phyloP scores from a whole-genome alignment of 192 early-diverging fungal genomes.

The Rhizoclosmatium sp. region DNA sequence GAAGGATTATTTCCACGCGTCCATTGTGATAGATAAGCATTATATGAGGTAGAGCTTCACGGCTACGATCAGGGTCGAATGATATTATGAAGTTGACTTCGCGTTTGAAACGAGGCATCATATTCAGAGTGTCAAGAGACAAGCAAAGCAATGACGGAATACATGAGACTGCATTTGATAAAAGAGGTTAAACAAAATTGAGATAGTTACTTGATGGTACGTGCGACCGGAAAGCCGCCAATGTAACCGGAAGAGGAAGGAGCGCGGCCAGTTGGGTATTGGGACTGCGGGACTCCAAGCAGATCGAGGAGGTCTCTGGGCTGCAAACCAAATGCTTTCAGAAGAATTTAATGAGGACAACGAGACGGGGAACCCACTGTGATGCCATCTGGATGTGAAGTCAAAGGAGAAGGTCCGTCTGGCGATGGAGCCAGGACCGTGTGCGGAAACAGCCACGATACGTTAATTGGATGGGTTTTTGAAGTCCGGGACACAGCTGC shows the following conservation, averaged over 20 bases:
- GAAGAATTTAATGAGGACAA: not conserved
- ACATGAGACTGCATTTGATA: too few species aligned
- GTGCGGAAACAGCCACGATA: conserved; percentile 50
- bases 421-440: conserved; percentile 15
- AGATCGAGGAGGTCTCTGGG: conserved; percentile 26
- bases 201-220: not conserved
- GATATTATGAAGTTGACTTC: too few species aligned
- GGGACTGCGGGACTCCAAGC: conserved; percentile 14
- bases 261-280: conserved; percentile 36
- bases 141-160: too few species aligned
- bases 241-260: conserved; percentile 27
- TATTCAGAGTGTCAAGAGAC: too few species aligned
- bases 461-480: conserved; percentile 46
- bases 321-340: not conserved
- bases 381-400: conserved; percentile 14
- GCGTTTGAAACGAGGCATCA: too few species aligned
- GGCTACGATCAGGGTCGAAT: too few species aligned
- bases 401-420: not conserved
- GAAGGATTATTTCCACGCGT: too few species aligned
- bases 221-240: conserved; percentile 31
- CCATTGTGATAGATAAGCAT: too few species aligned
- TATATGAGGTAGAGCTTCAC: too few species aligned
- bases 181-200: not conserved
- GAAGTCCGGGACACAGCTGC: conserved; percentile 23
- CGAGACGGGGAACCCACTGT: not conserved